phyloP scores from a whole-genome alignment of 208 protist genomes.

The Trypanosoma caninum region DNA sequence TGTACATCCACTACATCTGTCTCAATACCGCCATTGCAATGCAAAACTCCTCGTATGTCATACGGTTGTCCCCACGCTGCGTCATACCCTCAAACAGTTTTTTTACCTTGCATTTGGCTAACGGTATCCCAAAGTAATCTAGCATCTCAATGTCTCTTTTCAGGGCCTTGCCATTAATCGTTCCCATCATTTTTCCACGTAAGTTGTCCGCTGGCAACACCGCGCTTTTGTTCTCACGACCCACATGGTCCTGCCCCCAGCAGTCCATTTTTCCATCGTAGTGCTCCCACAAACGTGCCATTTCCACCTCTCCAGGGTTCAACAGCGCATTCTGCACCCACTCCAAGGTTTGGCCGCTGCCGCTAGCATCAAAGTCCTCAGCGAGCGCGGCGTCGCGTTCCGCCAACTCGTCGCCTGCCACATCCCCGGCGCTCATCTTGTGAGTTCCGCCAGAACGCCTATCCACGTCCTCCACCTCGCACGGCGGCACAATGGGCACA shows the following conservation, averaged over 20 bases:
- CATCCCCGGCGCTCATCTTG: neutral
- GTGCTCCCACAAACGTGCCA: slow-evolving; percentile 49
- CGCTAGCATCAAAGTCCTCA: too few species aligned
- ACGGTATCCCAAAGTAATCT: slow-evolving; percentile 61
- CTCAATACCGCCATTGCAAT: slow-evolving; percentile 42
- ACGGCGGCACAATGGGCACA: slow-evolving; percentile 6
- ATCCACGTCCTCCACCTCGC: slow-evolving; percentile 4
- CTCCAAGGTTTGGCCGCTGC: too few species aligned
- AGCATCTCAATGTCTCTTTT: slow-evolving; percentile 50
- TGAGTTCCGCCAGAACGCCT: neutral
- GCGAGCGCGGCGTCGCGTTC: too few species aligned
- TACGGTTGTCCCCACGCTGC: slow-evolving; percentile 30
- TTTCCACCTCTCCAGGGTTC: slow-evolving; percentile 30
- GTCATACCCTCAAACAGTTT: slow-evolving; percentile 42
- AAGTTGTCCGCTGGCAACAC: slow-evolving; percentile 20
- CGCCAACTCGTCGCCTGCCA: neutral
- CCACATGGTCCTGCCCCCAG: neutral
- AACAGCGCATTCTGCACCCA: slow-evolving; percentile 41
- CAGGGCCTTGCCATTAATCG: slow-evolving; percentile 30
- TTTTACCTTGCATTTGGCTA: slow-evolving; percentile 32
- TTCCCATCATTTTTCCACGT: neutral
- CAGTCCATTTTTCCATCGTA: slow-evolving; percentile 27
- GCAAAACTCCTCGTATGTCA: slow-evolving; percentile 53
- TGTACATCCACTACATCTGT: slow-evolving; percentile 52
- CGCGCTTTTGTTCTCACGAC: neutral